Conservation (phyloP, 805 yeast genomes). For the Suhomyces emberorum region DNA sequence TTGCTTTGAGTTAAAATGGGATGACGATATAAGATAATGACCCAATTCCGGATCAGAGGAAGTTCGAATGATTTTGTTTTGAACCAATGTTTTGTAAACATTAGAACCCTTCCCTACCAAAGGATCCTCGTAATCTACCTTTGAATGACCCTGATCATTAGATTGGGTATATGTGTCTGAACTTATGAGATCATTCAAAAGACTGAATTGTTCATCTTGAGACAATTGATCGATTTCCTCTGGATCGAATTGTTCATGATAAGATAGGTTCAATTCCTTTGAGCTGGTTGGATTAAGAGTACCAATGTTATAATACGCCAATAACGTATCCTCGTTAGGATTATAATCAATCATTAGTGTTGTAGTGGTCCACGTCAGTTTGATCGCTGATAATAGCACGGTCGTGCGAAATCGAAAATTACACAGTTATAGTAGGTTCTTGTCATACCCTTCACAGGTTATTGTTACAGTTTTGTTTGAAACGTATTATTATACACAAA, state of each 20-base stretch:
- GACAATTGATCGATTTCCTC: conserved; percentile 19
- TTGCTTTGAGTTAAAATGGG: conserved; percentile 33
- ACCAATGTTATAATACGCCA: conserved; percentile 27
- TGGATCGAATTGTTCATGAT: conserved; percentile 12
- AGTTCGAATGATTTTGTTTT: conserved; percentile 21
- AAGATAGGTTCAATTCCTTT: conserved; percentile 15
- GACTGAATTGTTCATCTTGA: conserved; percentile 29
- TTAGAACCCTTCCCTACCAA: conserved; percentile 29
- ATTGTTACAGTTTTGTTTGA: too few species aligned
- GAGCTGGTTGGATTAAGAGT: conserved; percentile 21
- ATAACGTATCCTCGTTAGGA: conserved; percentile 25
- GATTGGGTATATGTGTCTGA: conserved; percentile 4
- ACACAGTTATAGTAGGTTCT: too few species aligned
- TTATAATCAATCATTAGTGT: conserved; percentile 33
- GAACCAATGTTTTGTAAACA: conserved; percentile 24
- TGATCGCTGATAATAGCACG: too few species aligned
- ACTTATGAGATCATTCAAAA: conserved; percentile 26
- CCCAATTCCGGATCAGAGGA: conserved; percentile 28
- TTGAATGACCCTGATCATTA: conserved; percentile 5
- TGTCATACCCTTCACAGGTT: too few species aligned
- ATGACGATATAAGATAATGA: conserved; percentile 34
- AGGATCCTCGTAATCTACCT: conserved; percentile 32
- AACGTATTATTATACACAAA: too few species aligned
- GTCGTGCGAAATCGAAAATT: too few species aligned
- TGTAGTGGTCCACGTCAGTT: too few species aligned